Evolutionary conservation across 345 rosid genomes (phyloP).

Genomic region (Populus tremula): DNA sequence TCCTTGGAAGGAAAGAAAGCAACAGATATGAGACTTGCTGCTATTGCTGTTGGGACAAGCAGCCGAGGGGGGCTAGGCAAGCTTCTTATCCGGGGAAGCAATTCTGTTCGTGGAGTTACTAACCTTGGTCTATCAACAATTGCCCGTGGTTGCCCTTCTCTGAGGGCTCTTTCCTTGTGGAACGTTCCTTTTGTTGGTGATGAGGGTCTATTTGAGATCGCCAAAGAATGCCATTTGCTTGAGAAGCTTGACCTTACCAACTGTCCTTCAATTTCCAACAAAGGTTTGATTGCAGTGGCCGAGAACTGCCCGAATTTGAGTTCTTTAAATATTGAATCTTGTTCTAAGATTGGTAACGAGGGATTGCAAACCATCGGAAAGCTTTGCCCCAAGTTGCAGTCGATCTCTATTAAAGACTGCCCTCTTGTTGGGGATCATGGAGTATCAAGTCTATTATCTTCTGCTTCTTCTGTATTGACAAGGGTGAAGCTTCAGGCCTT

Average conservation of each 20-base stretch:
- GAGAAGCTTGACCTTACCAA: constrained; percentile 69
- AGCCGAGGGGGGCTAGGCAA: constrained; percentile 65
- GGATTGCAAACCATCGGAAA: constrained; percentile 61
- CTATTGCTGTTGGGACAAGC: constrained; percentile 63
- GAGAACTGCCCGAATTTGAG: constrained; percentile 56
- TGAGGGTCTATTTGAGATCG: constrained; percentile 52
- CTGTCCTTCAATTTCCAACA: constrained; percentile 57
- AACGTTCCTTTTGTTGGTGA: constrained; percentile 56
- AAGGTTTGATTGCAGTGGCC: constrained; percentile 59
- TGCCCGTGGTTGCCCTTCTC: constrained; percentile 63
- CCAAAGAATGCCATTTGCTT: constrained; percentile 54
- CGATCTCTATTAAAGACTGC: constrained; percentile 63
- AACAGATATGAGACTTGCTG: constrained; percentile 66
- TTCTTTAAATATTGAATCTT: constrained; percentile 52
- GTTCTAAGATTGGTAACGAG: constrained; percentile 57
- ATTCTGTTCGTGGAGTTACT: constrained; percentile 46
- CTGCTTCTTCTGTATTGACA: constrained; percentile 41
- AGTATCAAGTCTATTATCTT: constrained; percentile 52
- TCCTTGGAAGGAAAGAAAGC: constrained; percentile 74
- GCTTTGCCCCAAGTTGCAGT: constrained; percentile 47
- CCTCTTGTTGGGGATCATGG: constrained; percentile 75
- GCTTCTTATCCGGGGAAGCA: constrained; percentile 59
- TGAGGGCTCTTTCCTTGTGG: constrained; percentile 63
- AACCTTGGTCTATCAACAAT: constrained; percentile 54
- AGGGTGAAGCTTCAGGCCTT: constrained; percentile 67